phyloP scores from a whole-genome alignment of 2,329 filamentous ascomycete genomes.

The Diaporthe caulivora region DNA sequence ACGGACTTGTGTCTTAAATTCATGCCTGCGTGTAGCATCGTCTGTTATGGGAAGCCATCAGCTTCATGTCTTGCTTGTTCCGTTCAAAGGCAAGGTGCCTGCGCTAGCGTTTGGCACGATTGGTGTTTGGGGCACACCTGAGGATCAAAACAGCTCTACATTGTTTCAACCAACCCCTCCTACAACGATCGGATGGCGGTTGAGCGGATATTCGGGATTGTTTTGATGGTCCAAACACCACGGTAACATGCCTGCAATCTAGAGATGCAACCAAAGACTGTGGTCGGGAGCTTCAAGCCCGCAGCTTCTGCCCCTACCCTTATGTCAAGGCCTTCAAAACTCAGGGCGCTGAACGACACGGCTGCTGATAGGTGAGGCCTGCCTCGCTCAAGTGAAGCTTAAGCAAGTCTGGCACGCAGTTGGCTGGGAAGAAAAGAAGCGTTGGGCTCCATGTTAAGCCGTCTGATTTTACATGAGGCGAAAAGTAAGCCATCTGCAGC shows the following conservation, averaged over 20 bases:
- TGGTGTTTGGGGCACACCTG: conserved; percentile 19
- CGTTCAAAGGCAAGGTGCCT: neutral
- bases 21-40: neutral
- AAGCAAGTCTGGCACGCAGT: too few species aligned
- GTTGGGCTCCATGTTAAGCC: neutral
- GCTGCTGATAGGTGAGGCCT: neutral
- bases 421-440: neutral
- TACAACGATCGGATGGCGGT: neutral
- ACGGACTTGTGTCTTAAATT: neutral
- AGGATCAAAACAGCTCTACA: conserved; percentile 19
- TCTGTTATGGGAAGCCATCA: neutral
- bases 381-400: neutral
- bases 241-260: neutral
- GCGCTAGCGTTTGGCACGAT: conserved; percentile 2
- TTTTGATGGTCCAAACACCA: neutral
- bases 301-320: neutral
- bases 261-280: neutral
- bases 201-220: neutral
- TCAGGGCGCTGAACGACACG: neutral
- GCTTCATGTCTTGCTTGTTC: conserved; percentile 2
- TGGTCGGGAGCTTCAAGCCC: neutral
- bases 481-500: conserved; percentile 6
- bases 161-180: conserved; percentile 24
- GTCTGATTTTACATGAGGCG: conserved; percentile 11
- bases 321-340: too few species aligned